Conservation (phyloP, 306 rosid species). For the Quercus dentata region DNA sequence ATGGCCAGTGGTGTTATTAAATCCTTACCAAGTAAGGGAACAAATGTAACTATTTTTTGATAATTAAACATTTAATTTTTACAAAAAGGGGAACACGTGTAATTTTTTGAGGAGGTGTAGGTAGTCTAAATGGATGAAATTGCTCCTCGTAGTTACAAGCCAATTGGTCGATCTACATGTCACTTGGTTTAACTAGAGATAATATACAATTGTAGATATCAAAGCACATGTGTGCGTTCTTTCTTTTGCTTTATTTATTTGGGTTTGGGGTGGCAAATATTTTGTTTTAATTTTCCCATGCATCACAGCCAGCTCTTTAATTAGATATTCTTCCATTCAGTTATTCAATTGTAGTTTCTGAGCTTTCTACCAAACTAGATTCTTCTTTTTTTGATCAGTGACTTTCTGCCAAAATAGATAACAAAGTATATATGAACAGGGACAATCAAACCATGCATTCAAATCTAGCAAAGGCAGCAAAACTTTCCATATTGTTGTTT, state of each 20-base stretch:
- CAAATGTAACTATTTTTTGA: background rate
- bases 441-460: background rate
- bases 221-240: background rate
- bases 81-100: too few relatives aligned
- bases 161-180: background rate
- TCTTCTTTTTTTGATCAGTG: background rate
- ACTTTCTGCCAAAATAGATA: background rate
- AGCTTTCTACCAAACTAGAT: background rate
- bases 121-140: background rate
- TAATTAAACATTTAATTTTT: too few relatives aligned
- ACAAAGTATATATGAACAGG: background rate
- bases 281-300: background rate
- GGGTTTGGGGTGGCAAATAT: background rate
- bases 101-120: background rate
- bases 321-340: background rate
- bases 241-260: background rate
- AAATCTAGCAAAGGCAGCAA: background rate
- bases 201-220: background rate
- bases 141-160: background rate
- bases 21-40: background rate
- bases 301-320: background rate
- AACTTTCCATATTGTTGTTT: background rate
- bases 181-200: background rate
- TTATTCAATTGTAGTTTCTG: background rate
- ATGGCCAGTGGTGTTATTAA: background rate